Conservation (phyloP, 2,329 filamentous ascomycete genomes). For the Fusarium nelsonii region DNA sequence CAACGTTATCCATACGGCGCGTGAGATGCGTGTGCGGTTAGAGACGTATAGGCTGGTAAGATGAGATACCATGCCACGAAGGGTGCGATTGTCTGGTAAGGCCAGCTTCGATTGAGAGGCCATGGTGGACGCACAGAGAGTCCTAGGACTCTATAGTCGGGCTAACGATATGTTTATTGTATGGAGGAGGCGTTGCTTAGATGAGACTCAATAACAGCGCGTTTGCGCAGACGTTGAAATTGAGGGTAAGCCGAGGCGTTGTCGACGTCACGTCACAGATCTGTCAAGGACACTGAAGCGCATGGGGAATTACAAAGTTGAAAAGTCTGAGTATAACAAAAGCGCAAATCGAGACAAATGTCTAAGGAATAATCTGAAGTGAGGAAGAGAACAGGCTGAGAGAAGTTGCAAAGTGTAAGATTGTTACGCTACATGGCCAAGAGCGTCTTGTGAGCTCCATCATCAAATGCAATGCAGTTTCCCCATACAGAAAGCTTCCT, state of each 20-base stretch:
- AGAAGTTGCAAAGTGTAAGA: slow-evolving; percentile 20
- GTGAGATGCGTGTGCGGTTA: slow-evolving; percentile 85
- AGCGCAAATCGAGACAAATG: neutral
- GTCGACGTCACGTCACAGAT: slow-evolving; percentile 46
- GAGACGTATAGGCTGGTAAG: slow-evolving; percentile 80
- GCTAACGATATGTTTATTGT: neutral
- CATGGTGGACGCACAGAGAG: slow-evolving; percentile 62
- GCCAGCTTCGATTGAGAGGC: slow-evolving; percentile 80
- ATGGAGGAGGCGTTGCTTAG: neutral
- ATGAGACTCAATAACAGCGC: neutral
- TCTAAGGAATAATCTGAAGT: neutral
- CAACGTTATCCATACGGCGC: slow-evolving; percentile 84
- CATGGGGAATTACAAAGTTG: slow-evolving; percentile 29
- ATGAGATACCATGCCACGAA: slow-evolving; percentile 74
- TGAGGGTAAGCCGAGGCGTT: slow-evolving; percentile 20
- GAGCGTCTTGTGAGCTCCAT: slow-evolving; percentile 31
- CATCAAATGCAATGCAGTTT: slow-evolving; percentile 21
- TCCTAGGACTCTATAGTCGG: slow-evolving; percentile 1
- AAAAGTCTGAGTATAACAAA: slow-evolving; percentile 1
- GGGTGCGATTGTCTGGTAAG: slow-evolving; percentile 69
- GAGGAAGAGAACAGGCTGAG: neutral
- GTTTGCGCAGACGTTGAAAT: slow-evolving; percentile 11
- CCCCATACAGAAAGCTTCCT: slow-evolving; percentile 44
- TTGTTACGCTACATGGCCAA: slow-evolving; percentile 19
- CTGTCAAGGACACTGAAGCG: slow-evolving; percentile 22